These are phyloP conservation scores for Solanum hybrid DNA, from an alignment of 305 asterid species.

Conservation along the genomic window DNA sequence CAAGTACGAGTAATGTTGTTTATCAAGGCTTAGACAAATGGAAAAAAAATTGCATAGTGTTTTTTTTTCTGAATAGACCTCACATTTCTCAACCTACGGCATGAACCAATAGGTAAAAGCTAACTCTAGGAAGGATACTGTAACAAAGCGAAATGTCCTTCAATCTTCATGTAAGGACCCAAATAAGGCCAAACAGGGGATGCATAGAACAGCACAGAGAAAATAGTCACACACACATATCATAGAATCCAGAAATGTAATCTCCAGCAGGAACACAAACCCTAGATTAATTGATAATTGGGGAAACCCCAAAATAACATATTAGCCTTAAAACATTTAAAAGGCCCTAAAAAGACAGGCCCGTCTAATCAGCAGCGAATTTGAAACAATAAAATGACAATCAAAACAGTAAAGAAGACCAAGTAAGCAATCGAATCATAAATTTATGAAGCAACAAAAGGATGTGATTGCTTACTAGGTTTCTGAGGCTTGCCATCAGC, in stretches of 20 bases:
- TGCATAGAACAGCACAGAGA: background rate
- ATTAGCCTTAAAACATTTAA: background rate
- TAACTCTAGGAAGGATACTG: too few relatives aligned
- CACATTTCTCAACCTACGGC: too few relatives aligned
- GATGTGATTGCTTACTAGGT: slow-evolving; percentile 33
- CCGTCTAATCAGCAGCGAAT: background rate
- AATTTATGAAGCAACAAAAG: too few relatives aligned
- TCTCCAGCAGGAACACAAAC: background rate
- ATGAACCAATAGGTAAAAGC: too few relatives aligned
- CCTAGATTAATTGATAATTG: background rate
- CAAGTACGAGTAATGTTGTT: background rate
- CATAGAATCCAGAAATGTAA: background rate
- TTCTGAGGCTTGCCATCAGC: slow-evolving; percentile 65
- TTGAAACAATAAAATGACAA: background rate
- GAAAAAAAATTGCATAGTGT: background rate
- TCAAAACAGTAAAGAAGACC: background rate
- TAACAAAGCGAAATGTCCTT: background rate
- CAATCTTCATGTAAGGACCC: background rate
- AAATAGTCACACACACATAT: background rate
- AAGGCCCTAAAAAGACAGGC: background rate
- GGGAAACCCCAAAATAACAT: background rate
- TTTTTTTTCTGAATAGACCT: background rate
- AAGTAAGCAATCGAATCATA: background rate
- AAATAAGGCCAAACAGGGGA: background rate
- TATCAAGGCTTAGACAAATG: background rate